Conservation (phyloP, 1,284 basidiomycete genomes). For the Cutaneotrichosporon daszewskae region DNA sequence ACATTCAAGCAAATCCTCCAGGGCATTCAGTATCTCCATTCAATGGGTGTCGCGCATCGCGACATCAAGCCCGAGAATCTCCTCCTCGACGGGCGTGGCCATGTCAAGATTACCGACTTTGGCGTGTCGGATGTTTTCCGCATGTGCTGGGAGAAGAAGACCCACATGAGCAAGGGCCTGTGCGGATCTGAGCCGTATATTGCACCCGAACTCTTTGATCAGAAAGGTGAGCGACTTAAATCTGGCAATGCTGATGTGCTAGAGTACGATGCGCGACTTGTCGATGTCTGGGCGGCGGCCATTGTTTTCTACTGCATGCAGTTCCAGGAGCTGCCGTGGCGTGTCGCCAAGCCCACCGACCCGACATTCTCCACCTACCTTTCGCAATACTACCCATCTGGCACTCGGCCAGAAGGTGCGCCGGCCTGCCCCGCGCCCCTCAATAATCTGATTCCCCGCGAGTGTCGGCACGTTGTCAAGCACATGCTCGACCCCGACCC, state of each 20-base stretch:
- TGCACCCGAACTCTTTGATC: slow-evolving; percentile 92
- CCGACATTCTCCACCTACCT: slow-evolving; percentile 77
- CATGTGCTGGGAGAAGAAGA: slow-evolving; percentile 94
- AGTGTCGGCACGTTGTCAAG: slow-evolving; percentile 76
- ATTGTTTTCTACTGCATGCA: slow-evolving; percentile 98
- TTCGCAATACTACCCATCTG: slow-evolving; percentile 54
- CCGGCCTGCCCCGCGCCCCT: slow-evolving; percentile 49
- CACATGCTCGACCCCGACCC: slow-evolving; percentile 97
- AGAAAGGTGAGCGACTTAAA: slow-evolving; percentile 68
- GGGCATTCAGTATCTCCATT: slow-evolving; percentile 61
- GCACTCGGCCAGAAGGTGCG: slow-evolving; percentile 13
- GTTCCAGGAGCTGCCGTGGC: slow-evolving; percentile 95
- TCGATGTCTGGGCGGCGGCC: slow-evolving; percentile 96
- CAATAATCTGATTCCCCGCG: slow-evolving; percentile 80
- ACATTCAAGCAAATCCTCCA: slow-evolving; percentile 95
- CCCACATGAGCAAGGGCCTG: slow-evolving; percentile 93
- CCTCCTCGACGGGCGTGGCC: slow-evolving; percentile 85
- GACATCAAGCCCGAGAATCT: slow-evolving; percentile 98
- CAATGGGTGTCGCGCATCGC: slow-evolving; percentile 93
- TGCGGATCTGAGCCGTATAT: slow-evolving; percentile 99
- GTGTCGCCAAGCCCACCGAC: slow-evolving; percentile 81
- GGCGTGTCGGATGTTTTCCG: slow-evolving; percentile 97
- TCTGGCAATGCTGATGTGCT: slow-evolving; percentile 7
- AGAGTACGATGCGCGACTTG: slow-evolving; percentile 96
- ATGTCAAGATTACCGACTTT: slow-evolving; percentile 98